Percentiles rank a stretch among this genome's conserved stretches.
phyloP scores from a whole-genome alignment of 805 yeast species.

The Ogataea naganishii region DNA sequence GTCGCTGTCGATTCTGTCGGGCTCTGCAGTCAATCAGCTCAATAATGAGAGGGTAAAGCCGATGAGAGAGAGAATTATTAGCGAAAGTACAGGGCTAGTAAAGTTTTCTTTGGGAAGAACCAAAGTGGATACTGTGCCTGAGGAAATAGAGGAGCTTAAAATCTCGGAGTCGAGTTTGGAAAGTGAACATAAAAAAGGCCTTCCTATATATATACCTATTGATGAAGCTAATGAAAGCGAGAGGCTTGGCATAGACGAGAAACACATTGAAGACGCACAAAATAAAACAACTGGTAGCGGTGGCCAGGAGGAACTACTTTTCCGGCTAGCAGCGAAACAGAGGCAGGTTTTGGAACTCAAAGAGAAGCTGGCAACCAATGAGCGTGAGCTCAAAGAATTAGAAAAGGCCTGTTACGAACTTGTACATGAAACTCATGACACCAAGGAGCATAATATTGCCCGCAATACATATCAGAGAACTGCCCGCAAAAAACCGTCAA shows the following conservation, averaged over 20 bases:
- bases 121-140: background rate
- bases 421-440: too few relatives aligned
- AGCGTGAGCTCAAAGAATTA: constrained; percentile 27
- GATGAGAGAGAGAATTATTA: constrained; percentile 30
- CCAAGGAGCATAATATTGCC: too few relatives aligned
- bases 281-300: constrained; percentile 3
- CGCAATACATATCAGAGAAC: too few relatives aligned
- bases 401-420: too few relatives aligned
- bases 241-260: background rate
- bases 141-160: constrained; percentile 1
- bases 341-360: constrained; percentile 42
- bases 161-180: constrained; percentile 1
- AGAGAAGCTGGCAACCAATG: constrained; percentile 31
- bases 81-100: constrained; percentile 43
- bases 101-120: constrained; percentile 29
- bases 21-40: constrained; percentile 16
- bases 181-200: constrained; percentile 11
- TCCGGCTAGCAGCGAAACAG: constrained; percentile 41
- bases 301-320: constrained; percentile 18
- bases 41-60: constrained; percentile 17
- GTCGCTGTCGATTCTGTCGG: constrained; percentile 24
- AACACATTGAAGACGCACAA: background rate
- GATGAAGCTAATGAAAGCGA: constrained; percentile 6
- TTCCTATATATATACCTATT: constrained; percentile 29
- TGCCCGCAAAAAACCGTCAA: too few relatives aligned